Conservation (phyloP, 768 basidiomycete genomes). For the Trametes villosa region DNA sequence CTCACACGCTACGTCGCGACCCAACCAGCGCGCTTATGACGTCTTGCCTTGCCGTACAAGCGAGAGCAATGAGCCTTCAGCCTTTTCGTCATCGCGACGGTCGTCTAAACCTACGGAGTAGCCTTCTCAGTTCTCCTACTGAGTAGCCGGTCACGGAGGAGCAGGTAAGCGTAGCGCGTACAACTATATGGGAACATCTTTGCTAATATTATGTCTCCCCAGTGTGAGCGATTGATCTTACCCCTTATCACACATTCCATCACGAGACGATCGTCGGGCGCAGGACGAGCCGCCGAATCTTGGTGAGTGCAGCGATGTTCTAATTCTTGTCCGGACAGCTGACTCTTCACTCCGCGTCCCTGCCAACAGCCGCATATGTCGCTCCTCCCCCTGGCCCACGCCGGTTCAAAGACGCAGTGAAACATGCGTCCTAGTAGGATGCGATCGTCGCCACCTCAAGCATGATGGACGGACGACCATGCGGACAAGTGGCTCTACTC, state of each 20-base stretch:
- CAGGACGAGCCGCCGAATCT: background rate
- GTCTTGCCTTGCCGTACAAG: background rate
- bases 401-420: no score
- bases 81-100: background rate
- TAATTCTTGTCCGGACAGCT: constrained; percentile 11
- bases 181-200: constrained; percentile 15
- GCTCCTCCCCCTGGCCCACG: no score
- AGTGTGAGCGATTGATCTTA: background rate
- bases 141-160: background rate
- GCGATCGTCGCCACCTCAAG: background rate
- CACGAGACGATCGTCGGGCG: constrained; percentile 13
- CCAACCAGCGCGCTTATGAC: constrained; percentile 1
- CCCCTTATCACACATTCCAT: constrained; percentile 3
- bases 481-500: background rate
- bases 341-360: constrained; percentile 2
- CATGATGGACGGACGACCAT: background rate
- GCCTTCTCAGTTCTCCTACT: background rate
- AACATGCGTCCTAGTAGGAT: no score
- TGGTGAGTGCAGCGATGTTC: constrained; percentile 11
- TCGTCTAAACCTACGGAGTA: background rate
- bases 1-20: constrained; percentile 14
- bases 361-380: background rate
- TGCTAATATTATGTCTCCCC: constrained; percentile 9
- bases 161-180: background rate
- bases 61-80: background rate